A percentile compares a stretch with the other conserved stretches of the same genome.
phyloP scores from a whole-genome alignment of 352 stramenopile genomes.

The Phytopythium oedochilum region DNA sequence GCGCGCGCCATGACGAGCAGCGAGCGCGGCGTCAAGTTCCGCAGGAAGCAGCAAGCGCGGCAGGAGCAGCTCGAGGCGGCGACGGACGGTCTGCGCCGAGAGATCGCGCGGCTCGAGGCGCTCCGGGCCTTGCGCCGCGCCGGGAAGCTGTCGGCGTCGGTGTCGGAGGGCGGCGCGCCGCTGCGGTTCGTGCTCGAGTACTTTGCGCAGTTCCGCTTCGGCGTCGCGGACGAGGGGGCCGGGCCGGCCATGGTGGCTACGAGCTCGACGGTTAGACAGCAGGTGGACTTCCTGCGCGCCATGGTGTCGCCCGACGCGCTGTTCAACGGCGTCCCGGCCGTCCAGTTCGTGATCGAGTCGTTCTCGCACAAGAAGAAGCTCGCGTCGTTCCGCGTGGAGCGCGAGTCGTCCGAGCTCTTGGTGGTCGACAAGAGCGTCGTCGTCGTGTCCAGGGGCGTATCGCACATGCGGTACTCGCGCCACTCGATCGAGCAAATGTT shows the following conservation, averaged over 20 bases:
- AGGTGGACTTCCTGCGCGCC: conserved; percentile 19
- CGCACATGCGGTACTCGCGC: conserved; percentile 44
- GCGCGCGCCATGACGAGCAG: conserved; percentile 18
- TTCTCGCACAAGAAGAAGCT: conserved; percentile 27
- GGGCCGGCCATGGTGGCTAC: neutral
- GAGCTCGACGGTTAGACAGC: conserved; percentile 3
- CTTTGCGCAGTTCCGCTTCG: conserved; percentile 30
- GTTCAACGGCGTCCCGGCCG: conserved; percentile 16
- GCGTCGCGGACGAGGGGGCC: conserved; percentile 4
- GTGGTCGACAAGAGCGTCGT: conserved; percentile 15
- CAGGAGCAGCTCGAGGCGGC: conserved; percentile 9
- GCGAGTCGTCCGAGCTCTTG: conserved; percentile 17
- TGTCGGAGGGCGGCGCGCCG: conserved; percentile 9
- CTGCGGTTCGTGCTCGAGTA: conserved; percentile 31
- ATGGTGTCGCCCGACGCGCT: conserved; percentile 18
- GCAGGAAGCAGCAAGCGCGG: conserved; percentile 17
- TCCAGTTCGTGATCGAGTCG: conserved; percentile 13
- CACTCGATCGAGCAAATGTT: conserved; percentile 44
- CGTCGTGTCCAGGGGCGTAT: conserved; percentile 18
- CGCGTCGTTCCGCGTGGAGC: conserved; percentile 23
- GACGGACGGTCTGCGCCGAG: conserved; percentile 13
- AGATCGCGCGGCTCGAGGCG: conserved; percentile 18
- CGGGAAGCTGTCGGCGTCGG: conserved; percentile 9
- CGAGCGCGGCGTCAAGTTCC: conserved; percentile 25
- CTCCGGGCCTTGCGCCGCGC: conserved; percentile 14